Percentiles rank a stretch among this genome's conserved stretches.
phyloP scores from a whole-genome alignment of 1,139 yeast genomes.

The Insectozyma bohioensis region DNA sequence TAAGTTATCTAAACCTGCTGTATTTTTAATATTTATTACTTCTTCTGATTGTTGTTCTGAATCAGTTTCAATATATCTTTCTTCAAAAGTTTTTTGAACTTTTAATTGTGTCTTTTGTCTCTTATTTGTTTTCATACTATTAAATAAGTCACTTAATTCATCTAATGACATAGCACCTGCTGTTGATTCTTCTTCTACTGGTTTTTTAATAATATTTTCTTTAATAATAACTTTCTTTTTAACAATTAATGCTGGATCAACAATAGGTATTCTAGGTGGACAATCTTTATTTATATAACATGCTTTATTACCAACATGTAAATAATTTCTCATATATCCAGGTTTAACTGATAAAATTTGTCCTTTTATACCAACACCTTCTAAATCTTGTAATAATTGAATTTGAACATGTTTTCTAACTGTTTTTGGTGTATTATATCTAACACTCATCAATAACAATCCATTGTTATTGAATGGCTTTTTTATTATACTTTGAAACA shows the following conservation, averaged over 20 bases:
- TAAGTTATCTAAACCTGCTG: conserved; percentile 16
- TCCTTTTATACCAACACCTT: conserved; percentile 62
- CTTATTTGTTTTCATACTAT: conserved; percentile 21
- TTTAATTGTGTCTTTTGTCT: conserved; percentile 5
- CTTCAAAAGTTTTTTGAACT: conserved; percentile 4
- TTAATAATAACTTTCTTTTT: conserved; percentile 7
- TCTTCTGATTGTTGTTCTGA: conserved; percentile 6
- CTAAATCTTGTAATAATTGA: conserved; percentile 69
- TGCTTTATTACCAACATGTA: conserved; percentile 74
- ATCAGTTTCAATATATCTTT: conserved; percentile 2
- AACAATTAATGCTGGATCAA: conserved; percentile 23
- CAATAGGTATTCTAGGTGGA: conserved; percentile 64
- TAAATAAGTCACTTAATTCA: conserved; percentile 40
- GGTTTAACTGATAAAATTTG: conserved; percentile 77
- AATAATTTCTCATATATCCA: conserved; percentile 76
- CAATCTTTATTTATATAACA: conserved; percentile 56
- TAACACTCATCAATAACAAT: conserved; percentile 4
- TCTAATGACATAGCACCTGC: conserved; percentile 35
- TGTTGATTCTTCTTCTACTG: conserved; percentile 10
- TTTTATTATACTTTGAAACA: not conserved
- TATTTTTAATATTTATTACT: not conserved
- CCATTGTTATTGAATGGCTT: not conserved
- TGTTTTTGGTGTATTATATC: conserved; percentile 25
- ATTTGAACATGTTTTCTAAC: conserved; percentile 39
- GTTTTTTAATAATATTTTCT: conserved; percentile 13